These are phyloP conservation scores for Phenoliferia sp. DNA, from an alignment of 1,284 basidiomycete species.

Conservation along the genomic window DNA sequence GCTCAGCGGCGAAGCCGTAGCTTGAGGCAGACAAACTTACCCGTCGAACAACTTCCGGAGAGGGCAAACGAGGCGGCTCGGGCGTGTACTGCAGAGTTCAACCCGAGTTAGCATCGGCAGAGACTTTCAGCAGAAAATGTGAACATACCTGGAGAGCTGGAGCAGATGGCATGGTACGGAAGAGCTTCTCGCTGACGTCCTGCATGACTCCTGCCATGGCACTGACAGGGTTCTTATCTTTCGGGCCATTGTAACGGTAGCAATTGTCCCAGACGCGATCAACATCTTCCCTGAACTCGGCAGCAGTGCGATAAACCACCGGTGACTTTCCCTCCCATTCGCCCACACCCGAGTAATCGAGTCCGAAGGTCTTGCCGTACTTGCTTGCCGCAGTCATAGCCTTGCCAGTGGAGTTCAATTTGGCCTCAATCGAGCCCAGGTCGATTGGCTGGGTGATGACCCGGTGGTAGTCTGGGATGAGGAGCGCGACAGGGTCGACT, in stretches of 20 bases:
- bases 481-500: slow-evolving; percentile 83
- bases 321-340: slow-evolving; percentile 46
- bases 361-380: slow-evolving; percentile 16
- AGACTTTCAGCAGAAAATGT: not conserved
- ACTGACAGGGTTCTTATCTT: slow-evolving; percentile 70
- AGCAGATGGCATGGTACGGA: slow-evolving; percentile 77
- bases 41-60: not conserved
- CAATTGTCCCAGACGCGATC: slow-evolving; percentile 85
- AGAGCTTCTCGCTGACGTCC: slow-evolving; percentile 79
- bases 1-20: slow-evolving; percentile 39
- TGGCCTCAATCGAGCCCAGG: slow-evolving; percentile 86
- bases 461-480: slow-evolving; percentile 83
- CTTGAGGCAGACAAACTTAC: slow-evolving; percentile 37
- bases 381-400: slow-evolving; percentile 28
- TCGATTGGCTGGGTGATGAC: slow-evolving; percentile 94
- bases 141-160: slow-evolving; percentile 37
- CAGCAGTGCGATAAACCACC: slow-evolving; percentile 51
- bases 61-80: slow-evolving; percentile 5
- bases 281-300: slow-evolving; percentile 77
- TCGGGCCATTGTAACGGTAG: slow-evolving; percentile 76
- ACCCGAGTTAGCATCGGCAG: not conserved
- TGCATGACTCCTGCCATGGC: slow-evolving; percentile 75
- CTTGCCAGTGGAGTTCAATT: slow-evolving; percentile 55
- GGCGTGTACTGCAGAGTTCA: slow-evolving; percentile 2
- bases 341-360: slow-evolving; percentile 53